These are phyloP conservation scores for Plasmodium berghei DNA, from an alignment of 169 alveolate species.

Conservation along the genomic window DNA sequence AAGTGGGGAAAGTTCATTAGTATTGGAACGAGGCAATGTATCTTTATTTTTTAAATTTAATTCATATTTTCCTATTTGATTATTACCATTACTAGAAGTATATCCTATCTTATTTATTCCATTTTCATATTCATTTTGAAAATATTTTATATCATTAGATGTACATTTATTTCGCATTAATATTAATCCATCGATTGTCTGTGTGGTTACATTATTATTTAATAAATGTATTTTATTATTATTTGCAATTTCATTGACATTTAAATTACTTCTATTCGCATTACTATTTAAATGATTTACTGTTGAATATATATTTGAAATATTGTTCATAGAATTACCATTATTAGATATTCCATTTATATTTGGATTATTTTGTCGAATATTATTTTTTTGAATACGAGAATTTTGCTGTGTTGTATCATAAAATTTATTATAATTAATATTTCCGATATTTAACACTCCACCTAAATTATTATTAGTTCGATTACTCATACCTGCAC, in stretches of 20 bases:
- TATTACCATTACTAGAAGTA: neutral
- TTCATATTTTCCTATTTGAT: neutral
- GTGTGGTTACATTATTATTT: slow-evolving; percentile 8
- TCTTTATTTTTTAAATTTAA: neutral
- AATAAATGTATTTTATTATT: slow-evolving; percentile 6
- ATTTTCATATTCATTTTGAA: slow-evolving; percentile 11
- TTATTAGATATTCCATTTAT: neutral
- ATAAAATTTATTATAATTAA: slow-evolving; percentile 2
- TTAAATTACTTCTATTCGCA: neutral
- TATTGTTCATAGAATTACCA: neutral
- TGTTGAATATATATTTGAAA: neutral
- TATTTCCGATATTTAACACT: neutral
- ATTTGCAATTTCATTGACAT: slow-evolving; percentile 1
- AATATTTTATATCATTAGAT: slow-evolving; percentile 9
- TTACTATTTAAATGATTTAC: slow-evolving; percentile 1
- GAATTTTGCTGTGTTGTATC: neutral
- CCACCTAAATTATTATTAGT: neutral
- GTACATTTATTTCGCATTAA: neutral
- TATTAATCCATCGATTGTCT: neutral
- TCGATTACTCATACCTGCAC: neutral
- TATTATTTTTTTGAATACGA: neutral
- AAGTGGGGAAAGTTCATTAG: neutral
- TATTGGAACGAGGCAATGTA: neutral
- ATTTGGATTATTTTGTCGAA: neutral
- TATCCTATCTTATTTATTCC: neutral